Percentiles rank a stretch among this genome's conserved stretches.
Conservation (phyloP, 2,329 filamentous ascomycete species). For the Beauveria caledonica region DNA sequence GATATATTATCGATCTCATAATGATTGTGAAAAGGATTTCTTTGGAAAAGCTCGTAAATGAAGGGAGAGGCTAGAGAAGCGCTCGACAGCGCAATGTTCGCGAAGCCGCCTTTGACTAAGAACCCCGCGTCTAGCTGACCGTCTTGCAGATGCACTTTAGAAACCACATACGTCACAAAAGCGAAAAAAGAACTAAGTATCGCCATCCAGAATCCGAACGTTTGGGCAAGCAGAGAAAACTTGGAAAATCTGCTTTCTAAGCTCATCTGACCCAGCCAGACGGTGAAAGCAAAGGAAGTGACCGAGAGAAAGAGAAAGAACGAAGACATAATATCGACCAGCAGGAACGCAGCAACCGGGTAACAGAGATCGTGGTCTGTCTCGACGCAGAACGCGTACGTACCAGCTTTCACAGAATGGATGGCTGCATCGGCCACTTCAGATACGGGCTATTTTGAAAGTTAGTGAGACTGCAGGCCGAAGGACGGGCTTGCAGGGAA, state of each 20-base stretch:
- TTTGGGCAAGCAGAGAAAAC: not conserved
- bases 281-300: not conserved
- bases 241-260: not conserved
- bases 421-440: not conserved
- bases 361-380: not conserved
- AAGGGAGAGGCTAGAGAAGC: not conserved
- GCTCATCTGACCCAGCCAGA: not conserved
- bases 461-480: too few species aligned
- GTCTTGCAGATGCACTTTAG: not conserved
- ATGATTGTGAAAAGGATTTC: not conserved
- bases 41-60: not conserved
- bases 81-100: not conserved
- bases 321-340: not conserved
- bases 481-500: too few species aligned
- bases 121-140: not conserved
- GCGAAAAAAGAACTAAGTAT: not conserved
- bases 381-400: not conserved
- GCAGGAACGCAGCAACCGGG: not conserved
- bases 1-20: not conserved
- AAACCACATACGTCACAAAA: not conserved
- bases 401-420: not conserved
- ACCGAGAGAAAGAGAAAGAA: not conserved
- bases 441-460: not conserved
- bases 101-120: not conserved
- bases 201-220: not conserved